Percentiles rank a stretch among this genome's conserved stretches.
phyloP scores from a whole-genome alignment of 2,329 filamentous ascomycete species.

The Colletotrichum sp. region DNA sequence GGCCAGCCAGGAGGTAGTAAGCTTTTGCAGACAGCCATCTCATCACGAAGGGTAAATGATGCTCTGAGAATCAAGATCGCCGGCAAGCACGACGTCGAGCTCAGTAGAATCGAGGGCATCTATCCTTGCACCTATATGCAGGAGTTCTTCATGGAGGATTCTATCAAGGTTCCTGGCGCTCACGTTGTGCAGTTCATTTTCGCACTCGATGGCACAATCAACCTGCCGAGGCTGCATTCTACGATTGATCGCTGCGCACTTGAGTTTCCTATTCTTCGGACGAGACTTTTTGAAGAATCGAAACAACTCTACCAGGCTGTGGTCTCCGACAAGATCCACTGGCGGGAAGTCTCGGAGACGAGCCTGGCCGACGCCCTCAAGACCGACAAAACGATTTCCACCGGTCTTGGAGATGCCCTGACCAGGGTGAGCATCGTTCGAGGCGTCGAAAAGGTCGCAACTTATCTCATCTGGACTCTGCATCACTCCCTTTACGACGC shows the following conservation, averaged over 20 bases:
- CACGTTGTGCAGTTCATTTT: slow-evolving; percentile 2
- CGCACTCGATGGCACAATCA: not conserved
- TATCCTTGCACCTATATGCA: not conserved
- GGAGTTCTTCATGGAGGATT: not conserved
- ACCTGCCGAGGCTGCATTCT: not conserved
- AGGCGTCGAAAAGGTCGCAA: not conserved
- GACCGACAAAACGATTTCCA: not conserved
- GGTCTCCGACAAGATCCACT: not conserved
- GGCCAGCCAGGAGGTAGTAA: not conserved
- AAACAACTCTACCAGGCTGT: not conserved
- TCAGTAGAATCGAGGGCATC: not conserved
- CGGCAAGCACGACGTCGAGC: not conserved
- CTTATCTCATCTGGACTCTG: slow-evolving; percentile 3
- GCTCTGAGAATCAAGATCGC: not conserved
- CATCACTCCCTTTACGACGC: slow-evolving; percentile 20
- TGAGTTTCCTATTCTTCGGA: not conserved
- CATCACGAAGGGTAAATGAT: not conserved
- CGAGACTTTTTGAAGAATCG: not conserved
- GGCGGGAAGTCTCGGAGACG: not conserved
- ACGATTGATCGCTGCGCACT: not conserved
- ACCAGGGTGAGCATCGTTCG: not conserved
- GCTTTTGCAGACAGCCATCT: not conserved
- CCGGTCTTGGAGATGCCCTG: not conserved
- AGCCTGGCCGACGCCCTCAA: not conserved
- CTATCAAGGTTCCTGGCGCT: not conserved